Percentiles rank a stretch among this genome's conserved stretches.
These are phyloP conservation scores for Neopestalotiopsis sp. DNA, from an alignment of 2,329 filamentous ascomycete genomes.

Conservation along the genomic window DNA sequence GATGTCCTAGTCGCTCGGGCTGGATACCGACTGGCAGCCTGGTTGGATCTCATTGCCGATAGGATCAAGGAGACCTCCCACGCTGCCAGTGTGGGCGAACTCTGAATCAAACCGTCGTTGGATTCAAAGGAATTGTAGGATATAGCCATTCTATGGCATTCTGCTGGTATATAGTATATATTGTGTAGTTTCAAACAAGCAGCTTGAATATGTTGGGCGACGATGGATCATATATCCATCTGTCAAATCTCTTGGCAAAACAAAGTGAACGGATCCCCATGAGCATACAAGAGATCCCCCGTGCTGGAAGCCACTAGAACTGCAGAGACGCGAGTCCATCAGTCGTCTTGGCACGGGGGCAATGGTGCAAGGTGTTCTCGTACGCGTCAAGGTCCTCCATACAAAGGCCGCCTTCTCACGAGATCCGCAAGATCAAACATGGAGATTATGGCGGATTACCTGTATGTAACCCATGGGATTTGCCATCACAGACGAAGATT, in stretches of 20 bases:
- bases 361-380: not conserved
- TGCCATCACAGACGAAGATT: not conserved
- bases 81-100: conserved; percentile 31
- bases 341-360: not conserved
- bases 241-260: conserved; percentile 5
- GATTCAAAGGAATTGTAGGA: not conserved
- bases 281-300: not conserved
- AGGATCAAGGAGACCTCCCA: conserved; percentile 30
- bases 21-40: conserved; percentile 71
- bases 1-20: conserved; percentile 72
- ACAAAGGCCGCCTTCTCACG: not conserved
- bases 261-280: not conserved
- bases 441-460: not conserved
- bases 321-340: not conserved
- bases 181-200: not conserved
- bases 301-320: not conserved
- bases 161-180: not conserved
- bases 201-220: not conserved
- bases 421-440: not conserved
- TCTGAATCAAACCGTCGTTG: conserved; percentile 30
- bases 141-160: not conserved
- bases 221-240: conserved; percentile 1
- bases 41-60: conserved; percentile 67
- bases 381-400: not conserved
- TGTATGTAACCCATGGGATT: not conserved